Base-by-base conservation (phyloP, 2,329 filamentous ascomycete genomes). In the Ophiocordyceps camponoti-rufipedis region DNA sequence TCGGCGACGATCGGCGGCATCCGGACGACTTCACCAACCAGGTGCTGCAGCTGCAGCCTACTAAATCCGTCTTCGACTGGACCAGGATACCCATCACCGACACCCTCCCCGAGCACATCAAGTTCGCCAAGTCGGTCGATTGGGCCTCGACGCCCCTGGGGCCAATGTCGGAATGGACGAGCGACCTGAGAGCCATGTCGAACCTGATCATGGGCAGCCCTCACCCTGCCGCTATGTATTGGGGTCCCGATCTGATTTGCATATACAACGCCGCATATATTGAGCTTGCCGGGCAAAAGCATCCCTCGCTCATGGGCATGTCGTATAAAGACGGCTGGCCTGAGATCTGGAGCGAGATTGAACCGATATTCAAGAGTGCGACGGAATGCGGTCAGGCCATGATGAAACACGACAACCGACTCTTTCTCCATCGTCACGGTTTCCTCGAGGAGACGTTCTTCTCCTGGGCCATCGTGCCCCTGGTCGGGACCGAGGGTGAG, bases 141-240 rank as follows among this genome's bases (percentile, higher is more conserved):
- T 93, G 85, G 85, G 72, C 72, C 2, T 66, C 72, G 0, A 91
- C 85, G 1, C 66, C 78, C 4, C 66, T 91, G 1, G 85, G 85
- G 0, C 81, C 84, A 0, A 85, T 91, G 18, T 80, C 84, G 50
- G 64, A 69, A 43, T 93, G 85, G 84, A 66, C 72, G 1, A 64
- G 74, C 29, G 82, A 87, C 53, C 63, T 91, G 43, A 73, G 85
- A 45, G 75, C 78, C 50, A 85, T 88, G 78, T 80, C 82, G 44
- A 89, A 88, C 58, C 62, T 89, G 41, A 77, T 93, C 52, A 87
- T 91, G 82, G 80, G 75, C 13, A 82, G 75, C 48, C 82, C 82
- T 11, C 78, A 86, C 55, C 80, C 82, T 1, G 76, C 79, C 5
- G 80, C 81, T 8, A 76, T 87, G 69, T 89, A 88, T 58, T 89